Percentiles rank a stretch among this genome's conserved stretches.
Conservation (phyloP, 805 yeast genomes). For the Ogataea glucozyma region DNA sequence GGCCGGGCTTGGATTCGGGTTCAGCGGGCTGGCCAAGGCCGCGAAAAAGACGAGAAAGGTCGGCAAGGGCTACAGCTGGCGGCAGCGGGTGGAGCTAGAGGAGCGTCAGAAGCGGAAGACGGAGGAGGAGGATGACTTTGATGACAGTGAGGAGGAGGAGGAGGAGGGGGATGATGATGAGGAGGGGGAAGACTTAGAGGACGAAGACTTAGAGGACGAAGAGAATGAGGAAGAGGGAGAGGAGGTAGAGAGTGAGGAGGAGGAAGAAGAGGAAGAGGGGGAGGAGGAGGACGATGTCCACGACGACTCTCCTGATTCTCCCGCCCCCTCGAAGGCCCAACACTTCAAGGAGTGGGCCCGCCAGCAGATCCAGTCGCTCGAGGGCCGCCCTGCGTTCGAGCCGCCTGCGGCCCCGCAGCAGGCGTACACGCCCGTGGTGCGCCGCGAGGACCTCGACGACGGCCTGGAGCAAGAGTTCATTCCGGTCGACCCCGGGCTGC, state of each 20-base stretch:
- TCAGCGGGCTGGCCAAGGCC: constrained; percentile 47
- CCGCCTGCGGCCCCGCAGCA: constrained; percentile 52
- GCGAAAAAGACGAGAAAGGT: constrained; percentile 48
- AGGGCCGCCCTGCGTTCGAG: constrained; percentile 54
- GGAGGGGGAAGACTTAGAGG: constrained; percentile 28
- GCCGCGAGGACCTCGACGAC: constrained; percentile 72
- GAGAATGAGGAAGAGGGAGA: constrained; percentile 31
- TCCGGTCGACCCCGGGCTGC: constrained; percentile 52
- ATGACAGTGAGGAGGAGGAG: constrained; percentile 30
- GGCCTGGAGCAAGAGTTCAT: constrained; percentile 61
- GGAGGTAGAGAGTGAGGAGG: constrained; percentile 35
- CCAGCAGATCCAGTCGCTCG: constrained; percentile 60
- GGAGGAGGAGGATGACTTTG: constrained; percentile 29
- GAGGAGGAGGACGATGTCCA: constrained; percentile 38
- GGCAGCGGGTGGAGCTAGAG: constrained; percentile 53
- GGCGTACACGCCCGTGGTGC: constrained; percentile 54
- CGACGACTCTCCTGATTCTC: constrained; percentile 34
- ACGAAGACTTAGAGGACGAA: constrained; percentile 29
- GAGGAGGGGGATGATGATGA: constrained; percentile 31
- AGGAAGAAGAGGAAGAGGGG: constrained; percentile 33
- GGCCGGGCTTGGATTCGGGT: constrained; percentile 47
- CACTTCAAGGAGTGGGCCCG: constrained; percentile 91
- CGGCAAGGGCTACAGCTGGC: constrained; percentile 74
- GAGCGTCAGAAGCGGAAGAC: constrained; percentile 36
- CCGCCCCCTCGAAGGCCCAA: constrained; percentile 50